These are phyloP conservation scores for Phanerochaete carnosa DNA, from an alignment of 768 basidiomycete genomes.

Conservation along the genomic window DNA sequence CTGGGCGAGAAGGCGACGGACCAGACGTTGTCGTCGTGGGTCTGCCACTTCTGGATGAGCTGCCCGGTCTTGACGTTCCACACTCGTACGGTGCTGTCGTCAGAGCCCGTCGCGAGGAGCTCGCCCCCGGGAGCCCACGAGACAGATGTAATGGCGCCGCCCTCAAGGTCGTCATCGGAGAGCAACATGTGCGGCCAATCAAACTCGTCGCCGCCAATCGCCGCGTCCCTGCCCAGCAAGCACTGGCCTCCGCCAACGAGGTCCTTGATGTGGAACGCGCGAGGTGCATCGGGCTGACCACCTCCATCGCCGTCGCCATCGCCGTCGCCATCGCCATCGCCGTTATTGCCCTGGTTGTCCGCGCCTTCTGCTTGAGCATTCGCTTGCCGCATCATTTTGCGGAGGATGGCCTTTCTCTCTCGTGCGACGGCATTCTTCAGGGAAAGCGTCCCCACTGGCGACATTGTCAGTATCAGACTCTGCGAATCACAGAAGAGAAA, in stretches of 20 bases:
- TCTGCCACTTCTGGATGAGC: background rate
- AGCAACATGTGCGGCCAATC: conserved; percentile 1
- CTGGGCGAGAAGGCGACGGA: conserved; percentile 15
- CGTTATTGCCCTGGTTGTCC: background rate
- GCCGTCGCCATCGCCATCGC: background rate
- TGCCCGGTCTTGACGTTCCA: conserved; percentile 20
- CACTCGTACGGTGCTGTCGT: conserved; percentile 22
- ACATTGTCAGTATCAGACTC: background rate
- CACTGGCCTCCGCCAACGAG: background rate
- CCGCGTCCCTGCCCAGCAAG: background rate
- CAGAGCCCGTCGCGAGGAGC: conserved; percentile 22
- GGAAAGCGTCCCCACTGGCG: background rate
- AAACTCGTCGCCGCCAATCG: background rate
- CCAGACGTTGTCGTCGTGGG: conserved; percentile 2
- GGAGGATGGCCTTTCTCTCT: background rate
- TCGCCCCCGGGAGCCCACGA: conserved; percentile 19
- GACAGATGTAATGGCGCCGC: background rate
- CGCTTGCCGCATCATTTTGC: background rate
- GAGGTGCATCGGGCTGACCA: background rate
- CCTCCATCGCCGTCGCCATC: background rate
- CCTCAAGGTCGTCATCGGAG: background rate
- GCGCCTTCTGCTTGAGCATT: background rate
- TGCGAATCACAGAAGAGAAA: background rate
- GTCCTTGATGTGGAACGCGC: background rate
- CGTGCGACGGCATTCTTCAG: background rate